A percentile compares a stretch with the other conserved stretches of the same genome.
These are phyloP conservation scores for Phytopythium aichiense DNA, from an alignment of 352 stramenopile species.

Conservation along the genomic window DNA sequence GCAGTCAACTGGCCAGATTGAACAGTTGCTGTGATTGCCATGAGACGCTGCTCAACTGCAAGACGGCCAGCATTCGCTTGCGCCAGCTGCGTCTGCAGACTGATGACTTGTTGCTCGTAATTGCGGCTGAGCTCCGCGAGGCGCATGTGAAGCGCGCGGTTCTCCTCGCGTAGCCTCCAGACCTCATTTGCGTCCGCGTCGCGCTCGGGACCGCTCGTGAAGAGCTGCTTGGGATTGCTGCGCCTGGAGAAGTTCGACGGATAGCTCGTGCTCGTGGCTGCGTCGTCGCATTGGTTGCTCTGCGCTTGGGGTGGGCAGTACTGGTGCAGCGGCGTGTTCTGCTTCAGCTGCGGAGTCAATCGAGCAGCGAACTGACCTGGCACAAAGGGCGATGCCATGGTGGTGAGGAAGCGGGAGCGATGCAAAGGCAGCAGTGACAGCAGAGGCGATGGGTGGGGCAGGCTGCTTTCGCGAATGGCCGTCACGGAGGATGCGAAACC, in stretches of 20 bases:
- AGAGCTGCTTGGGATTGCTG: not conserved
- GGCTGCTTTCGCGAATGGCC: not conserved
- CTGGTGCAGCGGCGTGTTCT: not conserved
- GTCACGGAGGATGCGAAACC: not conserved
- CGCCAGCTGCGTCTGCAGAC: conserved; percentile 1
- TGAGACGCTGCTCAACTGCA: conserved; percentile 1
- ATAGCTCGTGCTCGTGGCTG: not conserved
- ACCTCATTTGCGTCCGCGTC: not conserved
- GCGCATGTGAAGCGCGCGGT: not conserved
- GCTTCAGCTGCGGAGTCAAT: not conserved
- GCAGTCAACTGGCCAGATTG: not conserved
- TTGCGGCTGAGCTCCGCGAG: not conserved
- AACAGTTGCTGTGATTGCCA: not conserved
- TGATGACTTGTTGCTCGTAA: not conserved
- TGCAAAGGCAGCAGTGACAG: not conserved
- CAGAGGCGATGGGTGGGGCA: not conserved
- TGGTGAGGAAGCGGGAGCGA: not conserved
- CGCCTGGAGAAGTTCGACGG: not conserved
- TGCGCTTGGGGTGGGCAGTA: not conserved
- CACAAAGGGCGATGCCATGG: not conserved
- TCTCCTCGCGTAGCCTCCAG: conserved; percentile 9
- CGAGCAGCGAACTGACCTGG: not conserved
- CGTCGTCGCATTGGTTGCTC: conserved; percentile 7
- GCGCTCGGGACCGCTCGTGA: not conserved
- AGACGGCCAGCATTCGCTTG: not conserved